phyloP scores from a whole-genome alignment of 441 rosid genomes.

The Aquilaria agallochum region DNA sequence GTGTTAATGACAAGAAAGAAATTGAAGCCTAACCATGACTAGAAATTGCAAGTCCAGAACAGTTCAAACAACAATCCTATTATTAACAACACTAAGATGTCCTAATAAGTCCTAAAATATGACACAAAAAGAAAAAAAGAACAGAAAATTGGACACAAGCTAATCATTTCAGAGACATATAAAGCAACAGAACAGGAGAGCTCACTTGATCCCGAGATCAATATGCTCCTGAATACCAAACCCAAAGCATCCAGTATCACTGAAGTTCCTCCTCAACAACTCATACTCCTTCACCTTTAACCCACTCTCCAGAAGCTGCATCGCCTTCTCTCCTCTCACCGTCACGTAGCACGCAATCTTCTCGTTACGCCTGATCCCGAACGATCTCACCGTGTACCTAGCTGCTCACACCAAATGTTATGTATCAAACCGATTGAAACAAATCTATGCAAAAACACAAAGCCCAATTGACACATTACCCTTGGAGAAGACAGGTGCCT shows the following conservation, averaged over 20 bases:
- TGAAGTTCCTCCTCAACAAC: conserved; percentile 24
- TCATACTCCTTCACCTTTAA: conserved; percentile 29
- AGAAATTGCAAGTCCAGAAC: too few species aligned
- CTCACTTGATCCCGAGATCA: conserved; percentile 32
- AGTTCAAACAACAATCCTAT: too few species aligned
- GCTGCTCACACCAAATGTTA: not conserved
- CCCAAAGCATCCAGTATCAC: conserved; percentile 28
- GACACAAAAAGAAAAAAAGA: too few species aligned
- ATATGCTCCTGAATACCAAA: conserved; percentile 34
- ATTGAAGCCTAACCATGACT: too few species aligned
- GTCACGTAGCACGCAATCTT: conserved; percentile 30
- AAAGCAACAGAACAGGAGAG: not conserved
- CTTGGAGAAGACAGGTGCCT: conserved; percentile 83
- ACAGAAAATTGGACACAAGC: too few species aligned
- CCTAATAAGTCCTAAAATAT: too few species aligned
- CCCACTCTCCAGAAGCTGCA: conserved; percentile 31
- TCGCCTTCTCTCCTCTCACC: conserved; percentile 27
- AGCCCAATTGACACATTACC: conserved; percentile 28
- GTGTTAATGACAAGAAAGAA: too few species aligned
- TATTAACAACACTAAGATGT: too few species aligned
- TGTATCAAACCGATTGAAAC: too few species aligned
- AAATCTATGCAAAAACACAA: not conserved
- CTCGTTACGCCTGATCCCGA: conserved; percentile 28
- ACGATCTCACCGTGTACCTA: conserved; percentile 32
- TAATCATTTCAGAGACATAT: not conserved